Evolutionary conservation across 1,284 basidiomycete genomes (phyloP).

Genomic region (Ceratobasidium sp.): DNA sequence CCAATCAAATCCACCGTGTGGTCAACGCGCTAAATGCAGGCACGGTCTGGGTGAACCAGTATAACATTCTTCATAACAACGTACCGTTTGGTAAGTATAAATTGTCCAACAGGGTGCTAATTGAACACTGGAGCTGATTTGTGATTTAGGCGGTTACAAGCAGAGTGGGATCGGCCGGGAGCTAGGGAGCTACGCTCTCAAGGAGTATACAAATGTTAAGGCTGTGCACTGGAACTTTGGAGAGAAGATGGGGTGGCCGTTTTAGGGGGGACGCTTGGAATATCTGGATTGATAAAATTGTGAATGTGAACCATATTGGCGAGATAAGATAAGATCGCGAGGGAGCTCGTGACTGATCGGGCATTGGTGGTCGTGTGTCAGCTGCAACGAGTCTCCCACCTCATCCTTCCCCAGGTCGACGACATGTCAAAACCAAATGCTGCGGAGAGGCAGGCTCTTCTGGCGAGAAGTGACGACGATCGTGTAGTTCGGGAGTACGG

Average conservation of each 20-base stretch:
- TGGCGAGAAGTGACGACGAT: background rate
- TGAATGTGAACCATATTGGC: background rate
- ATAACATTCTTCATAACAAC: conserved; percentile 83
- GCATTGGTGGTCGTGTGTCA: background rate
- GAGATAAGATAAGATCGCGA: conserved; percentile 14
- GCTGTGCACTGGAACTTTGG: conserved; percentile 86
- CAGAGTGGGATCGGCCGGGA: conserved; percentile 85
- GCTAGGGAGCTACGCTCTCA: conserved; percentile 88
- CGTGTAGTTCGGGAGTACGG: conserved; percentile 34
- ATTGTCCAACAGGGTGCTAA: background rate
- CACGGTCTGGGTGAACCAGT: conserved; percentile 88
- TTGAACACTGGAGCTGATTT: background rate
- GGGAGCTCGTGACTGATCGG: background rate
- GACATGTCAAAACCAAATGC: conserved; percentile 16
- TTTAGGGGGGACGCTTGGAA: conserved; percentile 59
- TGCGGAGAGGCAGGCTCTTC: conserved; percentile 35
- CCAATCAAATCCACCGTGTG: conserved; percentile 47
- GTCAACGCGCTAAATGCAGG: conserved; percentile 49
- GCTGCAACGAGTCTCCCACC: conserved; percentile 6
- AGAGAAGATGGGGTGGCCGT: conserved; percentile 82
- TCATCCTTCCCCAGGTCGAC: too few species aligned
- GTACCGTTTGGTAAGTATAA: conserved; percentile 73
- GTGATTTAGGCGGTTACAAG: conserved; percentile 82
- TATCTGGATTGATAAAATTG: background rate
- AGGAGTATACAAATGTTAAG: conserved; percentile 88